These are phyloP conservation scores for Melampsora abietis-canadensis DNA, from an alignment of 1,284 basidiomycete species.

Conservation along the genomic window DNA sequence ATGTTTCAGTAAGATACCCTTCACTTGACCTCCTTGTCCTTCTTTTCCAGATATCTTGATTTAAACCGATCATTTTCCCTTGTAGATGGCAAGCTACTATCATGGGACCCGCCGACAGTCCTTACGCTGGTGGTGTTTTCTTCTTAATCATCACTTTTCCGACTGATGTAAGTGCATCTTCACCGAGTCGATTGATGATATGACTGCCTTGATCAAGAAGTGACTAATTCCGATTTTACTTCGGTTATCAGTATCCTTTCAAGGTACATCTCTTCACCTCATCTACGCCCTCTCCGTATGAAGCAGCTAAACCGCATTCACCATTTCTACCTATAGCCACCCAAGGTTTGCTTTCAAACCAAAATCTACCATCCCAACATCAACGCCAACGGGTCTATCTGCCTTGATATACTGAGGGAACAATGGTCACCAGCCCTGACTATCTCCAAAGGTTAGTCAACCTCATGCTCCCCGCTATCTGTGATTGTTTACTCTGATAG, in stretches of 20 bases:
- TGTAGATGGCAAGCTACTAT: slow-evolving; percentile 79
- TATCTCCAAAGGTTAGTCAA: slow-evolving; percentile 82
- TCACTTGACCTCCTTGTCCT: not conserved
- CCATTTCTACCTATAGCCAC: slow-evolving; percentile 59
- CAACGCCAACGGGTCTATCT: slow-evolving; percentile 97
- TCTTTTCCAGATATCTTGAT: not conserved
- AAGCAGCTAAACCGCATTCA: not conserved
- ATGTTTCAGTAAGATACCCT: slow-evolving; percentile 72
- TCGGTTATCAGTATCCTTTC: slow-evolving; percentile 70
- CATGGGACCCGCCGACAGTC: slow-evolving; percentile 95
- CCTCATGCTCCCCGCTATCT: slow-evolving; percentile 20
- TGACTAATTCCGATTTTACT: not conserved
- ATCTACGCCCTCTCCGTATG: slow-evolving; percentile 38
- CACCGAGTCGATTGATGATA: not conserved
- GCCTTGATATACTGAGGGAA: slow-evolving; percentile 84
- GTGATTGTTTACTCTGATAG: not conserved
- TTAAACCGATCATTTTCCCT: not conserved
- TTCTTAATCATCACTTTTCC: slow-evolving; percentile 73
- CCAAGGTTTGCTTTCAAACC: slow-evolving; percentile 98
- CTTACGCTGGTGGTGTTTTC: slow-evolving; percentile 84
- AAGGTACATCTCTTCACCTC: slow-evolving; percentile 56
- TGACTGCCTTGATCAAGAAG: not conserved
- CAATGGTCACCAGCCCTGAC: slow-evolving; percentile 96
- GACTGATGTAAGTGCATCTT: slow-evolving; percentile 60
- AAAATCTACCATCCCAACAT: slow-evolving; percentile 85